Base-by-base conservation (phyloP, 768 basidiomycete species). In the Neoboletus magnificus region DNA sequence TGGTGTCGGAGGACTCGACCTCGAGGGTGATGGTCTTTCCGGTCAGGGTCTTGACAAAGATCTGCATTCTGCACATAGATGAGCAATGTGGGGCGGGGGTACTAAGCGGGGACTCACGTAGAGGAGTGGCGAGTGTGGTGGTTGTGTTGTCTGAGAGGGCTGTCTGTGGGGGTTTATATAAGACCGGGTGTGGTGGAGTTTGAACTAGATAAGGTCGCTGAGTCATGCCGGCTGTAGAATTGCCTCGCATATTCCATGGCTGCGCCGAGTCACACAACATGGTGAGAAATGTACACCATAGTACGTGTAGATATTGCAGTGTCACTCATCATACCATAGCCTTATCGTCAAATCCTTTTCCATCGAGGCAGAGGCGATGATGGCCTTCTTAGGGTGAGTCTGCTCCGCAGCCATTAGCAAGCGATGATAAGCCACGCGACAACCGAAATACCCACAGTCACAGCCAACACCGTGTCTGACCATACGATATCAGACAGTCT, bases 281-380 rank as follows among this genome's bases (percentile, higher is more conserved):
- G 27, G 3, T 3, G 27, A 27, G 27, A 27, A 27, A 27, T 27
- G 27, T 27, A 27, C 27, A 29, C 29, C 29, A 29, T 29, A 5
- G 29, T 29, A 15, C 35, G 15, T 37, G 36, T 37, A 37, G 36
- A 37, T 37, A 37, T 18, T n/a, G 10, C 39, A 40, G n/a, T n/a
- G 3, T 50, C 52, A 48, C 46, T 71, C 69, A 64, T 89, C 85
- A 53, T 78, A 75, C 94, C 94, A 97, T 16, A 98, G 62, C 50
- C 86, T 80, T 64, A 98, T 89, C 5, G 85, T 85, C 57, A 90
- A 72, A 62, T 96, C 94, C 61, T 92, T 92, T 62, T 94, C 93
- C 81, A 91, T 86, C 11, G 86, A 82, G n/a, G 90, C 91, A 5
- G 92, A 91, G 8, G 92, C 94, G 58, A 98, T 87, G 52, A 89